phyloP scores from a whole-genome alignment of 805 yeast genomes.

The Yarrowia porcina region DNA sequence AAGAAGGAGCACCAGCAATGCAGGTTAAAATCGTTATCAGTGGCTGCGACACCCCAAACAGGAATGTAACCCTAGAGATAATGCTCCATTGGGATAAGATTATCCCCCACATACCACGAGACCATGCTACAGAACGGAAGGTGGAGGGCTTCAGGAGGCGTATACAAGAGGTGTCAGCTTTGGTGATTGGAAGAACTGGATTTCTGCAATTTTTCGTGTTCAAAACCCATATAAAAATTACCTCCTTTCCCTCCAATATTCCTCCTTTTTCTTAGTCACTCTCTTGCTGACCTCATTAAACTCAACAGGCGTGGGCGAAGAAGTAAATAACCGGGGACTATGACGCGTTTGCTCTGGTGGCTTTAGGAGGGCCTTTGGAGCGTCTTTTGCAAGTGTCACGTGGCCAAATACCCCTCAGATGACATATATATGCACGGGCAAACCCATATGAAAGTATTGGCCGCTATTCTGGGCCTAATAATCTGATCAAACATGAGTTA shows the following conservation, averaged over 20 bases:
- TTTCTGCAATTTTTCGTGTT: background rate
- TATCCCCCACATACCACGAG: slow-evolving; percentile 19
- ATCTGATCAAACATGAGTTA: background rate
- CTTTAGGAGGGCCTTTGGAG: background rate
- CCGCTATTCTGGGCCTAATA: too few species aligned
- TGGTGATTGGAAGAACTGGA: too few species aligned
- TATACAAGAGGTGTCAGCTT: too few species aligned
- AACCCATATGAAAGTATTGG: too few species aligned
- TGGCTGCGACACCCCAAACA: slow-evolving; percentile 5
- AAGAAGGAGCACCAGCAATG: slow-evolving; percentile 24
- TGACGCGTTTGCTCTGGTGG: slow-evolving; percentile 15
- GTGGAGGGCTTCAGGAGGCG: slow-evolving; percentile 12
- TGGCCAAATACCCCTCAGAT: background rate
- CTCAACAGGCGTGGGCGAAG: background rate
- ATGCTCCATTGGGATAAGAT: slow-evolving; percentile 18
- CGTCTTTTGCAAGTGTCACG: background rate
- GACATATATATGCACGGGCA: too few species aligned
- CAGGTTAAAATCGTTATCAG: slow-evolving; percentile 24
- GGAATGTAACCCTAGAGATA: slow-evolving; percentile 22
- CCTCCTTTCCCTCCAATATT: too few species aligned
- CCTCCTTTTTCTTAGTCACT: background rate
- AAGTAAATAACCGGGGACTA: background rate
- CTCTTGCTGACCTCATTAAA: slow-evolving; percentile 1
- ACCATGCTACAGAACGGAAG: background rate
- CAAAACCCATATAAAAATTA: too few species aligned